These are phyloP conservation scores for Aspergillus ellipticus DNA, from an alignment of 495 filamentous ascomycete genomes.

Conservation along the genomic window DNA sequence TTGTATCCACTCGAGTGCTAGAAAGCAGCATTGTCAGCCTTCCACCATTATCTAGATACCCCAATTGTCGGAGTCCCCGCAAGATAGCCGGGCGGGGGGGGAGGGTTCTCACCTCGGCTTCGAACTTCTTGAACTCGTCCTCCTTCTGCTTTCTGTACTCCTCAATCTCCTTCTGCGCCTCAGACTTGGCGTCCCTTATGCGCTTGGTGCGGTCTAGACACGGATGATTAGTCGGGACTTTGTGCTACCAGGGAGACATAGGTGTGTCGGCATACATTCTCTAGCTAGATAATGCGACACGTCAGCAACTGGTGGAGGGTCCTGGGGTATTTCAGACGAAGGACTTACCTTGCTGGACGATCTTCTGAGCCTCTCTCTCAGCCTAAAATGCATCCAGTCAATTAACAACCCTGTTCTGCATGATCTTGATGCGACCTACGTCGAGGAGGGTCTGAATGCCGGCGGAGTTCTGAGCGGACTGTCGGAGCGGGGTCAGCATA, in stretches of 20 bases:
- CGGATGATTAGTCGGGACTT: conserved; percentile 1
- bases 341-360: conserved; percentile 85
- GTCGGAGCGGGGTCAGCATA: conserved; percentile 26
- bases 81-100: background rate
- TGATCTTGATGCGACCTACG: conserved; percentile 53
- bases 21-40: background rate
- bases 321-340: background rate
- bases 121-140: conserved; percentile 90
- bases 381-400: conserved; percentile 53
- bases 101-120: conserved; percentile 67
- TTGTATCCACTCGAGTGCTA: conserved; percentile 87
- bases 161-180: conserved; percentile 98
- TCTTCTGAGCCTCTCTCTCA: conserved; percentile 98
- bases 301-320: conserved; percentile 26
- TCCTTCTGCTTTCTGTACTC: conserved; percentile 89
- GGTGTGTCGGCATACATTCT: conserved; percentile 65
- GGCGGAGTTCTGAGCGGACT: conserved; percentile 97
- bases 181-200: conserved; percentile 89
- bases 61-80: background rate
- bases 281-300: conserved; percentile 48
- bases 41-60: background rate
- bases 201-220: conserved; percentile 91
- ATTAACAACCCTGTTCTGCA: background rate
- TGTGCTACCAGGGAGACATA: background rate
- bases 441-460: conserved; percentile 98